Conservation (phyloP, 2,329 filamentous ascomycete species). For the Dothidotthia symphoricarpi region DNA sequence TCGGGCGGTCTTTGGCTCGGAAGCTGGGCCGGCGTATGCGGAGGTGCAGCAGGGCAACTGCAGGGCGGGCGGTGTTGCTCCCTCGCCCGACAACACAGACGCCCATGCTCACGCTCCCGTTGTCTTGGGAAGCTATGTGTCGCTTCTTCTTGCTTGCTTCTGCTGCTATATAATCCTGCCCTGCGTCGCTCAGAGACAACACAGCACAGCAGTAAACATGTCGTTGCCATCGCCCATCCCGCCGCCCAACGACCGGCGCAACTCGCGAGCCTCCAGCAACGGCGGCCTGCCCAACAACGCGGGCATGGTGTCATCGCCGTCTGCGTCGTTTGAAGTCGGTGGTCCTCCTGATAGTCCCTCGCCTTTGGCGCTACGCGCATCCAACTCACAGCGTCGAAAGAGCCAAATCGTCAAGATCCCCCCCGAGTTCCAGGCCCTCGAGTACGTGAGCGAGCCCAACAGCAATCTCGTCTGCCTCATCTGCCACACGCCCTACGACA, state of each 20-base stretch:
- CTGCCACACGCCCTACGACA: constrained; percentile 62
- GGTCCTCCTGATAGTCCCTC: constrained; percentile 41
- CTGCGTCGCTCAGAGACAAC: constrained; percentile 1
- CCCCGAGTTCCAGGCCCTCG: constrained; percentile 58
- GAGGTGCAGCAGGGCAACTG: no score
- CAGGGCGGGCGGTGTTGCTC: no score
- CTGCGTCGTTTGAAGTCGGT: constrained; percentile 36
- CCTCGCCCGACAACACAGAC: constrained; percentile 9
- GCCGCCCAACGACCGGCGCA: constrained; percentile 37
- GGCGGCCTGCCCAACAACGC: constrained; percentile 23
- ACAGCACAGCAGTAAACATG: constrained; percentile 20
- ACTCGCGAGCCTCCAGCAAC: constrained; percentile 36
- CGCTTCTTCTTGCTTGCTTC: no score
- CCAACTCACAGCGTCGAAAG: constrained; percentile 39
- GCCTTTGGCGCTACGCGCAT: constrained; percentile 40
- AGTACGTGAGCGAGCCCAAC: constrained; percentile 58
- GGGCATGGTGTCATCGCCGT: constrained; percentile 17
- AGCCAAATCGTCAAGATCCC: constrained; percentile 34
- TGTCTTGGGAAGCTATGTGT: not conserved
- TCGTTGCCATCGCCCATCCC: constrained; percentile 39
- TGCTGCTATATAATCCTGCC: no score
- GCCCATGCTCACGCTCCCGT: constrained; percentile 6
- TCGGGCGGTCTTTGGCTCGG: no score
- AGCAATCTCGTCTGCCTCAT: constrained; percentile 63
- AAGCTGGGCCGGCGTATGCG: no score